phyloP scores from a whole-genome alignment of 1,139 yeast genomes.

The Geotrichum carabidarum region DNA sequence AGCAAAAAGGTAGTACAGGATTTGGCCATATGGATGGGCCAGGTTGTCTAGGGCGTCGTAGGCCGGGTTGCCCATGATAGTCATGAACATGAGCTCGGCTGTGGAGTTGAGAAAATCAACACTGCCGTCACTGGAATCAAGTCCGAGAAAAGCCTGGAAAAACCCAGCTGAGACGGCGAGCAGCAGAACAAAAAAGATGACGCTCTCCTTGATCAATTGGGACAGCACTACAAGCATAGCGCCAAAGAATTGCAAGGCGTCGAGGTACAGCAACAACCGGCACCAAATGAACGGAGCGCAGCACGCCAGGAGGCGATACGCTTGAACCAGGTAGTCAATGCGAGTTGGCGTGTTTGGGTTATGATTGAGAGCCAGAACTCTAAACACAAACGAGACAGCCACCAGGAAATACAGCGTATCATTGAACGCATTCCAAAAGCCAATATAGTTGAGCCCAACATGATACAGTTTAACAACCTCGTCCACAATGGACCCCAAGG shows the following conservation, averaged over 20 bases:
- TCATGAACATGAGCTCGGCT: constrained; percentile 59
- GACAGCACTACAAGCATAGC: constrained; percentile 82
- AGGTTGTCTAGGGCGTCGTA: constrained; percentile 64
- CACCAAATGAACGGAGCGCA: constrained; percentile 90
- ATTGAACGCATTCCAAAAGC: constrained; percentile 78
- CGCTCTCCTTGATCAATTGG: constrained; percentile 80
- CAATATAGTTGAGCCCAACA: constrained; percentile 65
- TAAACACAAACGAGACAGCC: constrained; percentile 49
- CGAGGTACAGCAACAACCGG: constrained; percentile 66
- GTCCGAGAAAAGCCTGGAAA: constrained; percentile 78
- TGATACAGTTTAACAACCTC: constrained; percentile 68
- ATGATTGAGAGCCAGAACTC: constrained; percentile 48
- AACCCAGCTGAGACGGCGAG: constrained; percentile 71
- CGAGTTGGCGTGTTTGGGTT: constrained; percentile 23
- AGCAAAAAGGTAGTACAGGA: constrained; percentile 69
- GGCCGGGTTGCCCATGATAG: constrained; percentile 68
- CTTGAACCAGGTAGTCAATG: constrained; percentile 53
- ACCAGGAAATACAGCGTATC: constrained; percentile 61
- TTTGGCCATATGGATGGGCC: constrained; percentile 79
- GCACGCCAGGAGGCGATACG: constrained; percentile 68
- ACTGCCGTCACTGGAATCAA: constrained; percentile 82
- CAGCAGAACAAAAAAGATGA: constrained; percentile 70
- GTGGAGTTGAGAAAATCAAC: constrained; percentile 56
- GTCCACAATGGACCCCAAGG: constrained; percentile 61
- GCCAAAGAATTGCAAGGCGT: constrained; percentile 78